phyloP scores from a whole-genome alignment of 805 yeast genomes.

The Spathaspora passalidarum region DNA sequence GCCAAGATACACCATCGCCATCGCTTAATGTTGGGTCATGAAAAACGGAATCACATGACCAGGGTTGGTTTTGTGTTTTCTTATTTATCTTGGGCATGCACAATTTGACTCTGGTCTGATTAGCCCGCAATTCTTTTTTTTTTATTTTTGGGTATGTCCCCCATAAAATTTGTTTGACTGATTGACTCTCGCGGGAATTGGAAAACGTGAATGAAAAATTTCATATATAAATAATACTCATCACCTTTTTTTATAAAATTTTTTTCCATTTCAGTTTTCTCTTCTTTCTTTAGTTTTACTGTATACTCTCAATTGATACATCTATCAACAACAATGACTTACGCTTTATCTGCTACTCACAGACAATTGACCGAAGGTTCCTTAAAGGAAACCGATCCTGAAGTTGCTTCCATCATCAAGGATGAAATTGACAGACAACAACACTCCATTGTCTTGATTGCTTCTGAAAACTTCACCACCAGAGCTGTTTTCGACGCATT shows the following conservation, averaged over 20 bases:
- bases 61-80: neutral
- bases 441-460: constrained; percentile 87
- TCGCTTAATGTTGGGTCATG: no score
- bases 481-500: constrained; percentile 90
- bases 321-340: constrained; percentile 7
- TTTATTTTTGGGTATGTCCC: no score
- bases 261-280: neutral
- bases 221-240: neutral
- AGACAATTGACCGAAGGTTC: constrained; percentile 56
- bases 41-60: neutral
- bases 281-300: neutral
- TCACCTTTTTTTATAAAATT: neutral
- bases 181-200: no score
- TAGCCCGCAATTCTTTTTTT: no score
- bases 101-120: neutral
- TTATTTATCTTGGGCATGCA: neutral
- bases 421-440: constrained; percentile 83
- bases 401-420: constrained; percentile 73
- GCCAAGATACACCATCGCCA: no score
- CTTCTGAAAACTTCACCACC: constrained; percentile 95
- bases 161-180: no score
- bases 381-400: constrained; percentile 75
- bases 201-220: constrained; percentile 2
- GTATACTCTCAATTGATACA: neutral
- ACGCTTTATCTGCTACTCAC: constrained; percentile 27